Evolutionary conservation across 257 asterid species (phyloP), one percentile per base, ranked within the genome.

Genomic region (Nicotiana tomentosiformis): DNA sequence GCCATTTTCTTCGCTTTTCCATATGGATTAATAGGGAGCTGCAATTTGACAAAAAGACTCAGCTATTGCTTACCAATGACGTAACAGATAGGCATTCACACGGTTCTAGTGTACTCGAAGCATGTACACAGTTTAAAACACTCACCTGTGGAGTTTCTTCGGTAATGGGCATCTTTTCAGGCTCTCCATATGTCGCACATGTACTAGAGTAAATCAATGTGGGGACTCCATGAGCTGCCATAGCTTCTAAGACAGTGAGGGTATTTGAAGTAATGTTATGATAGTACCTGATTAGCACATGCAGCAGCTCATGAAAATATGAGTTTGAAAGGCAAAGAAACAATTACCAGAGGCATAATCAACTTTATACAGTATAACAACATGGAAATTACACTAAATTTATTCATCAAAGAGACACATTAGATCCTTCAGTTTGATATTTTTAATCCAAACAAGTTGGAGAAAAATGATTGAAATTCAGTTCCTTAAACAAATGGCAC

Each of bases 1-100:
- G 99, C 97, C 99, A 95, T 95, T 88, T 95, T 95, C 93, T 95
- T 95, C 86, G 99, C 99, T 89, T 95, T 93, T 65, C 99, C 98
- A 84, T 95, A 95, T 23, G 99, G 99, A 87, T 95, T 95, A 80
- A 95, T 93, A 43, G 99, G 99, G 77, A 89, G 81, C 98, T 95
- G 90, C 87, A 88, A 7, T 51, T 77, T 30, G 74, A 35, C 20
- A 77, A 77, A 69, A 80, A 66, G 80, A 10, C 74, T 56, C 86
- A 85, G 84, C 35, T 78, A 53, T 35, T 69, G 20, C 46, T 43
- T 17, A 2, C 64, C 61, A 72, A 23, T 72, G 61, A 46, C 15
- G 18, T 20, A 23, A 46, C 37, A 43, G 58, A 20, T 29, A 43
- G 12, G 37, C 58, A 72, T 20, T 72, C 79, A 72, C 57, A 46